Percentiles rank a stretch among this genome's conserved stretches.
These are phyloP conservation scores for Populus hybrid DNA, from an alignment of 441 rosid genomes.

Conservation along the genomic window DNA sequence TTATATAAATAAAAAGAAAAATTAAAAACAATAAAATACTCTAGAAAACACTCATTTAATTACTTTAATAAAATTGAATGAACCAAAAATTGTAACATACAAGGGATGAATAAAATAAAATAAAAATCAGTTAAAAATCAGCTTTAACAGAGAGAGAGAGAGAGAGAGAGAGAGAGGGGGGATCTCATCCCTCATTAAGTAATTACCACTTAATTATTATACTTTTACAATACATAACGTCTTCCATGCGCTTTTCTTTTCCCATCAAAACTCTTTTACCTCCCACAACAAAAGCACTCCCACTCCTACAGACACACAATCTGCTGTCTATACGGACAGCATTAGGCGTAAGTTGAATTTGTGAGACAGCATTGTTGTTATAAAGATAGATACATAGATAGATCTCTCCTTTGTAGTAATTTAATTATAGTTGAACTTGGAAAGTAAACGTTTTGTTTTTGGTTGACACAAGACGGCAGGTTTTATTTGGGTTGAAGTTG, in stretches of 20 bases:
- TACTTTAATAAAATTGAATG: no score
- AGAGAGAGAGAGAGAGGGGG: no score
- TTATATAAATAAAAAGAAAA: no score
- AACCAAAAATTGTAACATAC: no score
- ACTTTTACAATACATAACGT: no score
- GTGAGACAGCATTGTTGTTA: neutral
- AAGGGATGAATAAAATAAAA: no score
- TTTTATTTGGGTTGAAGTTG: slow-evolving; percentile 27
- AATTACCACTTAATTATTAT: no score
- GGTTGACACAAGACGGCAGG: slow-evolving; percentile 7
- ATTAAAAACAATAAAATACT: no score
- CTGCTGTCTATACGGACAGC: neutral
- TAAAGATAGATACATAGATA: neutral
- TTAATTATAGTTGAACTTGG: neutral
- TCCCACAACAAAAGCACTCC: neutral
- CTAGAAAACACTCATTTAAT: no score
- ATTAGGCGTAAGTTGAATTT: neutral
- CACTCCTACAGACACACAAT: neutral
- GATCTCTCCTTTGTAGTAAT: neutral
- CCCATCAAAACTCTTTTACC: neutral
- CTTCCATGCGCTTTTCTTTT: neutral
- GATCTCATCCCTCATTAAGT: no score
- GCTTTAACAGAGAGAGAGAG: no score
- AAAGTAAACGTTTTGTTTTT: slow-evolving; percentile 10
- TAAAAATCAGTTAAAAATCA: no score